Evolutionary conservation across 2,329 filamentous ascomycete species (phyloP).

Genomic region (Tolypocladium guangdongense): DNA sequence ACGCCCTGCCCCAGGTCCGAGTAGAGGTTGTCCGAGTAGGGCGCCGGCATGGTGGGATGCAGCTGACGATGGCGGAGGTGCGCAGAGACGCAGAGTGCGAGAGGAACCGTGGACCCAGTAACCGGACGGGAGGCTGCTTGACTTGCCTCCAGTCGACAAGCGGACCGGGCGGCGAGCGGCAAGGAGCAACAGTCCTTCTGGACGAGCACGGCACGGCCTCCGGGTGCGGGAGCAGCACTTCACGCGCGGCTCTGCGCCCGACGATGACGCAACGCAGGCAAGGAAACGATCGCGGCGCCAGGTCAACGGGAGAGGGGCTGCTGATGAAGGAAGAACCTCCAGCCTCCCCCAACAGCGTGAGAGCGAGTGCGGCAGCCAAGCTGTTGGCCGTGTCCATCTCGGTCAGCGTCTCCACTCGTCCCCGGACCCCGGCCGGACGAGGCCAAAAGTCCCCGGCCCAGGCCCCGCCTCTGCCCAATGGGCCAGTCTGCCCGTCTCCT

Average conservation of each 20-base stretch:
- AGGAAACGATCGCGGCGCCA: too few relatives aligned
- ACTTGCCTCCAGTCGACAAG: neutral
- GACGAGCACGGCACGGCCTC: neutral
- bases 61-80: neutral
- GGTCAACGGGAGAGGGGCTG: too few relatives aligned
- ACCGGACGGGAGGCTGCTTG: too few relatives aligned
- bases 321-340: neutral
- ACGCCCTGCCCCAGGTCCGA: constrained; percentile 21
- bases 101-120: too few relatives aligned
- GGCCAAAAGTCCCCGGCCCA: neutral
- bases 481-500: too few relatives aligned
- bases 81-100: neutral
- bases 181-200: too few relatives aligned
- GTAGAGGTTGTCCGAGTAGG: constrained; percentile 38
- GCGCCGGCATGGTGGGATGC: constrained; percentile 27
- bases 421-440: neutral
- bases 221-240: too few relatives aligned
- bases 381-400: neutral
- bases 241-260: neutral
- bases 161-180: neutral
- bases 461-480: neutral
- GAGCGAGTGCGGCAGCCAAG: neutral
- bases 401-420: neutral
- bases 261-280: neutral
- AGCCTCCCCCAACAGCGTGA: neutral